phyloP scores from a whole-genome alignment of 345 rosid species.

The Bruguiera sexangula region DNA sequence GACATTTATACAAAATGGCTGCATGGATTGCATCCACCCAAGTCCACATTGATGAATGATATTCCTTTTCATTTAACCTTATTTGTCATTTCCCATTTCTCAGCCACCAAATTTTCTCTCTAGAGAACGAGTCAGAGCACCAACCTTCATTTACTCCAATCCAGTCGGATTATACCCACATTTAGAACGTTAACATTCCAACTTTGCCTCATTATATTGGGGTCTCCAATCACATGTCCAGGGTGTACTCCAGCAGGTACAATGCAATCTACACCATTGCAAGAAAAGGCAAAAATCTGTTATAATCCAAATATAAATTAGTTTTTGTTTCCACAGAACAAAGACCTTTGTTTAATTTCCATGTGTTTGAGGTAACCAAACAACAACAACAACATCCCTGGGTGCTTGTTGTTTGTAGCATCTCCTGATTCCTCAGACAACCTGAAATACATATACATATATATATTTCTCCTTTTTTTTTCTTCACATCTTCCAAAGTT shows the following conservation, averaged over 20 bases:
- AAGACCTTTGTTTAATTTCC: constrained; percentile 34
- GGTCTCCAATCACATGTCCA: constrained; percentile 56
- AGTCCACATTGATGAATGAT: constrained; percentile 2
- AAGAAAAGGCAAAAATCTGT: constrained; percentile 26
- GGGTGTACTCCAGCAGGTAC: constrained; percentile 10
- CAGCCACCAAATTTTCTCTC: neutral
- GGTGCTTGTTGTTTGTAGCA: neutral
- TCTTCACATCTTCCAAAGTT: constrained; percentile 4
- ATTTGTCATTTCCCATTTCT: neutral
- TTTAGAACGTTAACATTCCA: constrained; percentile 34
- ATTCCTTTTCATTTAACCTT: constrained; percentile 2
- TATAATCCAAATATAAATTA: constrained; percentile 36
- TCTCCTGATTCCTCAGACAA: neutral
- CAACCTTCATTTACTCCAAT: constrained; percentile 45
- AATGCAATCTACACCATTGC: constrained; percentile 20
- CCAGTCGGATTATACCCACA: constrained; percentile 27
- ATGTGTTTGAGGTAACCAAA: constrained; percentile 34
- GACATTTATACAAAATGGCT: too few relatives aligned
- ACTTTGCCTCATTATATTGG: constrained; percentile 36
- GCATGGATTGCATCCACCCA: neutral
- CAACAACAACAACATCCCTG: neutral
- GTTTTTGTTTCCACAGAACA: constrained; percentile 34
- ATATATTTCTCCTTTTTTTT: neutral
- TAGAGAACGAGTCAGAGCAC: constrained; percentile 44
- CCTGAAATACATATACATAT: neutral